Conservation (phyloP, 2,329 filamentous ascomycete genomes). For the Arthrobotrys pseudoclavata region DNA sequence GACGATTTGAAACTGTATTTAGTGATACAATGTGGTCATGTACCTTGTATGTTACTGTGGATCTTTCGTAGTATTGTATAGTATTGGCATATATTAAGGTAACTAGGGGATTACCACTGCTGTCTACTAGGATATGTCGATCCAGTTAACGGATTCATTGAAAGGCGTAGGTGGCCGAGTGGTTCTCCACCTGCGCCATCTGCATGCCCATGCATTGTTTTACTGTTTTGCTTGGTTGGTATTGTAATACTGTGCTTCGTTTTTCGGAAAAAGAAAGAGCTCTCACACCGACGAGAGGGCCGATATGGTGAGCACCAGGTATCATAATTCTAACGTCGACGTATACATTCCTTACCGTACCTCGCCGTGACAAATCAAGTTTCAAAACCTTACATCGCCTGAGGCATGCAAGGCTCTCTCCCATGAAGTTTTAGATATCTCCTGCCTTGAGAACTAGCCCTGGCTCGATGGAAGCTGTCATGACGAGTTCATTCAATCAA, state of each 20-base stretch:
- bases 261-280: too few species aligned
- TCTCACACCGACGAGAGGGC: too few species aligned
- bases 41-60: neutral
- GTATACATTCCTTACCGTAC: neutral
- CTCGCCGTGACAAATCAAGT: slow-evolving; percentile 6
- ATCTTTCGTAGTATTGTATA: neutral
- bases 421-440: neutral
- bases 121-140: neutral
- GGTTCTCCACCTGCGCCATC: neutral
- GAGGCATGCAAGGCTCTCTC: neutral
- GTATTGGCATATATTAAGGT: neutral
- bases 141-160: neutral
- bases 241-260: too few species aligned
- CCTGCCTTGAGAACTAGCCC: neutral
- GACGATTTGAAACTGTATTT: neutral
- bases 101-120: too few species aligned
- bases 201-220: too few species aligned
- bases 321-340: neutral
- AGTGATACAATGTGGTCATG: neutral
- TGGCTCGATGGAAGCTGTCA: neutral
- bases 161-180: neutral
- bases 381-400: neutral
- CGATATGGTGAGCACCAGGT: too few species aligned
- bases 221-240: too few species aligned
- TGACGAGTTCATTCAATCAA: neutral